Evolutionary conservation across 2,329 filamentous ascomycete species (phyloP), one percentile per base, ranked within the genome.

Genomic region (Cercospora citrullina): DNA sequence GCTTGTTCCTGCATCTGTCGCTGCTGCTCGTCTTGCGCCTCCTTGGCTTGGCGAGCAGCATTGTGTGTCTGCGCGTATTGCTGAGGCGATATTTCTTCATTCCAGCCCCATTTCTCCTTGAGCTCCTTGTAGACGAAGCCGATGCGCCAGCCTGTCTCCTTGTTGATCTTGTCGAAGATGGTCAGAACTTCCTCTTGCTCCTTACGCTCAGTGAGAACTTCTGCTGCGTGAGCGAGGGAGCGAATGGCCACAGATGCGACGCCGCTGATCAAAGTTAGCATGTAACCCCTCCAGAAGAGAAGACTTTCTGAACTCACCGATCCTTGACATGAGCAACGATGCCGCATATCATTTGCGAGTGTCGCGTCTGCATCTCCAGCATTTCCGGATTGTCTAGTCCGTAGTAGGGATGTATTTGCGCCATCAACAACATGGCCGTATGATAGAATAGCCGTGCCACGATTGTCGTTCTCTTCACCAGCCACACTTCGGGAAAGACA

Each of bases 371-470:
- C 75, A 91, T 85, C 4, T 86, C 83, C 58, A 86, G 87, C 87
- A 94, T 92, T 68, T 93, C 90, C 4, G 87, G 83, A 2, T 85
- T 84, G 42, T 87, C 84, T 7, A 85, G 81, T 10, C 86, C 83
- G 48, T 64, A 84, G 62, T 90, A 78, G 0, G 94, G 94, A 77
- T 97, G 90, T 23, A 89, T 89, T 72, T 94, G 91, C 3, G 91
- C 88, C 5, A 97, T 85, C 36, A 97, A 81, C 71, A 91, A 90
- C 80, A 94, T 90, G 23, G 91, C 89, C 0, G 92, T 95, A 77
- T 97, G 94, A 77, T 96, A 97, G 78, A 97, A 93, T 8, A 97
- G 84, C 58, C 92, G 88, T 4, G 91, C 92, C 28, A 96, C 87
- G 33, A 95, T 89, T 3, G 92, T 91, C 3, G 91, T 87, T 66